These are phyloP conservation scores for Fusarium sp. DNA, from an alignment of 2,329 filamentous ascomycete species.

Conservation along the genomic window DNA sequence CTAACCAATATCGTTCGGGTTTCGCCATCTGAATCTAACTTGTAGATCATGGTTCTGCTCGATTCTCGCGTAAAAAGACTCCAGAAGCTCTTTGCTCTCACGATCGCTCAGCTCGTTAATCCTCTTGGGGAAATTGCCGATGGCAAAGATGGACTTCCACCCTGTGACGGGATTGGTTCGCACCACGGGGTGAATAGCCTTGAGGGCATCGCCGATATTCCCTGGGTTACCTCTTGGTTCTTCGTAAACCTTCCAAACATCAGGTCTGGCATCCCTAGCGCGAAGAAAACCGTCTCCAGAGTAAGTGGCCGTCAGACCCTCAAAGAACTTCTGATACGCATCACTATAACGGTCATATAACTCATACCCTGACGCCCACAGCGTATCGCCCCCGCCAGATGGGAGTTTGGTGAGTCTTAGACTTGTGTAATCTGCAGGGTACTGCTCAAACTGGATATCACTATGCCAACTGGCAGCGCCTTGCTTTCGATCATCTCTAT, in stretches of 20 bases:
- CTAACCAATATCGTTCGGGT: conserved; percentile 56
- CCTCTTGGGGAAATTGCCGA: conserved; percentile 58
- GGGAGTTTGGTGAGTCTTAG: conserved; percentile 67
- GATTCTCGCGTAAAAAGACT: conserved; percentile 58
- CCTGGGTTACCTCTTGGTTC: conserved; percentile 52
- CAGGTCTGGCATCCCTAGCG: conserved; percentile 47
- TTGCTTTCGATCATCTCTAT: conserved; percentile 47
- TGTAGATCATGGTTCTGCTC: conserved; percentile 64
- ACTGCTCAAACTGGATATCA: conserved; percentile 70
- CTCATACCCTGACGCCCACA: conserved; percentile 73
- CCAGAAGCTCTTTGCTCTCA: conserved; percentile 59
- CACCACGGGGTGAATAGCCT: conserved; percentile 67
- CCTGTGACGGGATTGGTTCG: conserved; percentile 74
- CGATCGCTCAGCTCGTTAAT: conserved; percentile 60
- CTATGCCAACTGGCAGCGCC: conserved; percentile 57
- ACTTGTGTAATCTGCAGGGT: conserved; percentile 69
- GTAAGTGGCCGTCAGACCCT: conserved; percentile 64
- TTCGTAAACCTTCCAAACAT: conserved; percentile 52
- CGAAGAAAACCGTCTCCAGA: conserved; percentile 37
- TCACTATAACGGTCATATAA: conserved; percentile 68
- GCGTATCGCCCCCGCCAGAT: conserved; percentile 67
- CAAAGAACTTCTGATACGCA: conserved; percentile 65
- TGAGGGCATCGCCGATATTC: conserved; percentile 64
- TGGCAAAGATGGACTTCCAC: conserved; percentile 65
- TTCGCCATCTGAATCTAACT: conserved; percentile 62